Base-by-base conservation (phyloP, 192 early-diverging fungal species). In the Coemansia sp. region DNA sequence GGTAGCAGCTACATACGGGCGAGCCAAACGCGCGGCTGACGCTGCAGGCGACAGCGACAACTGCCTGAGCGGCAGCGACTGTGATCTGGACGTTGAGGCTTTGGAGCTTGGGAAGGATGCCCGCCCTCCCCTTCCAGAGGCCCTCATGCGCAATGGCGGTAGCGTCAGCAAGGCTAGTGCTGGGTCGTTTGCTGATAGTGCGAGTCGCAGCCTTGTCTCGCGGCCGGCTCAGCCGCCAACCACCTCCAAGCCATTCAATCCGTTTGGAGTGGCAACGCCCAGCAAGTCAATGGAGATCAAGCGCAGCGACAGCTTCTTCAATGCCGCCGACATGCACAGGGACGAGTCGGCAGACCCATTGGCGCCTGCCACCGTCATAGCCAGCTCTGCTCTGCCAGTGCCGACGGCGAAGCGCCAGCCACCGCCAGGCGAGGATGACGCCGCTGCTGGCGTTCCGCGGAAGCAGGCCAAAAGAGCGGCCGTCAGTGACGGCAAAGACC, bases 301-400 rank as follows among this genome's bases (percentile, higher is more conserved):
- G 42, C 82, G 73, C 32, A 75, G 82, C 66, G 66, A 78, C 67
- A 78, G 76, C 67, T 77, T 78, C 60, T 77, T 78, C 39, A 47
- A 70, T 31, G 73, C 82, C 5, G 76, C 67, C 5, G 76, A 75
- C 25, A 35, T 27, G 20, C 69, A 69, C 39, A 66, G 53, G 59
- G 36, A 54, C 17, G 56, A 53, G 6, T 68, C 59, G 7, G 47
- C 24, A 24, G 62, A 46, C 54, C 54, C 58, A 6, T 70, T 61
- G 5, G 19, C 69, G 12, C 68, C 68, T 17, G 19, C 62, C 10
- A 29, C n/a, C n/a, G n/a, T n/a, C n/a, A n/a, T n/a, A n/a, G n/a
- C n/a, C n/a, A n/a, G 31, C 24, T 59, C 71, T 31, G 60, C 22
- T 36, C n/a, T 47, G 41, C 43, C 40, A 3, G 22, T 11, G 10